Percentiles rank a stretch among this genome's conserved stretches.
Conservation (phyloP, 352 stramenopile species). For the Phytophthora foliorum region DNA sequence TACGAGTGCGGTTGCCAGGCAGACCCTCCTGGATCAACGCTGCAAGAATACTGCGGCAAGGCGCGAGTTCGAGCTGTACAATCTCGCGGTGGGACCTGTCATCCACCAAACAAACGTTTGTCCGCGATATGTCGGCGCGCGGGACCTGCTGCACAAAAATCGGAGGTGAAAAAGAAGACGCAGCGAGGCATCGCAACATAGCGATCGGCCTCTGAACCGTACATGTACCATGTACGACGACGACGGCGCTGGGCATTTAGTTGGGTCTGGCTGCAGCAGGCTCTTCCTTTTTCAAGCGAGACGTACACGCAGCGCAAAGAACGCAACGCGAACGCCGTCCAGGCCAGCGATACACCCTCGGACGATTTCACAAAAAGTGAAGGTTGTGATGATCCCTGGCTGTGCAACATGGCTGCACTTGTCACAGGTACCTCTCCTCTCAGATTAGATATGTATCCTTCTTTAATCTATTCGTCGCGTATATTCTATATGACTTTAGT, state of each 20-base stretch:
- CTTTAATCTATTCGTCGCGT: neutral
- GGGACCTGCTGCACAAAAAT: constrained; percentile 16
- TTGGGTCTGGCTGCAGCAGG: neutral
- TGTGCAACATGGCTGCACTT: constrained; percentile 36
- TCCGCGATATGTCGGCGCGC: constrained; percentile 20
- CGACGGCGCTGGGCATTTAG: too few relatives aligned
- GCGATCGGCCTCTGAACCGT: neutral
- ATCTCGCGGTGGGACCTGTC: constrained; percentile 5
- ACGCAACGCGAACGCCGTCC: neutral
- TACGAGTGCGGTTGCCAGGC: neutral
- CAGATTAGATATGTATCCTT: neutral
- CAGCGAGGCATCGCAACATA: neutral
- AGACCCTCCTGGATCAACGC: too few relatives aligned
- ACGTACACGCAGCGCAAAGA: neutral
- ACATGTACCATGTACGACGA: neutral
- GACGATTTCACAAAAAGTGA: constrained; percentile 20
- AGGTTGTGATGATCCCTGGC: constrained; percentile 12
- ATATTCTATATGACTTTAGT: neutral
- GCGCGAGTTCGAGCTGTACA: neutral
- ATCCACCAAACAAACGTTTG: constrained; percentile 10
- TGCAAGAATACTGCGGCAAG: too few relatives aligned
- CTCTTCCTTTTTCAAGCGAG: neutral
- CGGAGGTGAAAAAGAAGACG: constrained; percentile 14
- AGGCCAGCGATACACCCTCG: too few relatives aligned
- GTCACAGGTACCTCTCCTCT: constrained; percentile 23